Evolutionary conservation across 2,329 filamentous ascomycete species (phyloP).

Genomic region (Emergomyces africanus): DNA sequence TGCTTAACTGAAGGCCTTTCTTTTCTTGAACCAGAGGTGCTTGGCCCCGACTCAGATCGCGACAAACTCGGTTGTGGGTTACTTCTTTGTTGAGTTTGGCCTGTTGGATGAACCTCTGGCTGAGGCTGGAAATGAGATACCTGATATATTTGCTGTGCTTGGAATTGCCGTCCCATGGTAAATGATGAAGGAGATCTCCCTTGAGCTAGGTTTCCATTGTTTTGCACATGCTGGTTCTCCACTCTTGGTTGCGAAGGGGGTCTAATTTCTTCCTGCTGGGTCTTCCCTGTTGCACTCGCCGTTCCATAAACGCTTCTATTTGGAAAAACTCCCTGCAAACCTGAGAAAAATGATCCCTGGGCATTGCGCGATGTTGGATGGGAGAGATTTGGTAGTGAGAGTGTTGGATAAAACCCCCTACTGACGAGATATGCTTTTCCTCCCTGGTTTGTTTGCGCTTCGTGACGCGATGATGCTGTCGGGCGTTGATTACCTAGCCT

Average conservation of each 20-base stretch:
- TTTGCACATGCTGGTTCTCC: background rate
- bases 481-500: too few relatives aligned
- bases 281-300: background rate
- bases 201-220: background rate
- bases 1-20: constrained; percentile 14
- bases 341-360: background rate
- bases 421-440: background rate
- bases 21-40: background rate
- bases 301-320: background rate
- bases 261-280: background rate
- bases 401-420: background rate
- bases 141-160: background rate
- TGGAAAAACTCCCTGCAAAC: background rate
- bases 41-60: background rate
- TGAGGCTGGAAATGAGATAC: background rate
- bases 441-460: background rate
- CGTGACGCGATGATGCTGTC: background rate
- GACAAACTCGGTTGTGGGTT: background rate
- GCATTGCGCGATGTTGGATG: background rate
- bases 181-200: background rate
- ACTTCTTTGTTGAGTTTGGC: background rate
- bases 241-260: background rate
- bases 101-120: background rate
- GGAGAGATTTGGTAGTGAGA: background rate
- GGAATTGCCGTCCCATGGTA: background rate